Evolutionary conservation across 1,284 basidiomycete species (phyloP).

Genomic region (Cutaneotrichosporon sp.): DNA sequence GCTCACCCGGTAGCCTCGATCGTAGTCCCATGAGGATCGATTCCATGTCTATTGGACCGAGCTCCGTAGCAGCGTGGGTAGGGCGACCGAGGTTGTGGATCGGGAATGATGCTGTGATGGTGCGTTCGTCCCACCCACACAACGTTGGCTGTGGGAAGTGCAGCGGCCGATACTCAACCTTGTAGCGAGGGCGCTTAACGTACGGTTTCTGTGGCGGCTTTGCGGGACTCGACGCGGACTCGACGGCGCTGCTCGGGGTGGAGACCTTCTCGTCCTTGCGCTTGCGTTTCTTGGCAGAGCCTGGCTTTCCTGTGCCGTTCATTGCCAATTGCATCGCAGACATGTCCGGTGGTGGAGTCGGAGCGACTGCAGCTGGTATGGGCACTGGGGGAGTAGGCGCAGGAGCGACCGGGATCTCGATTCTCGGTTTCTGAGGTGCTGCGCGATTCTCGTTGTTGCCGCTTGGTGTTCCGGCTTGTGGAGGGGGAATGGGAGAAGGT

Average conservation of each 20-base stretch:
- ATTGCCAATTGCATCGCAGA: not conserved
- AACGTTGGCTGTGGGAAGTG: constrained; percentile 69
- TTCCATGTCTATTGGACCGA: constrained; percentile 73
- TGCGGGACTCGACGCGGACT: constrained; percentile 2
- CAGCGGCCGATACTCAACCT: constrained; percentile 85
- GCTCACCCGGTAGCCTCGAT: constrained; percentile 73
- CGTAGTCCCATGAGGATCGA: constrained; percentile 82
- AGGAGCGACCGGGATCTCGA: not conserved
- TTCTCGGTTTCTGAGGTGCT: not conserved
- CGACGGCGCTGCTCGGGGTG: not conserved
- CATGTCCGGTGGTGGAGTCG: not conserved
- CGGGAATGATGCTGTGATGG: constrained; percentile 58
- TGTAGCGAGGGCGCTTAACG: constrained; percentile 58
- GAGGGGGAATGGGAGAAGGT: not conserved
- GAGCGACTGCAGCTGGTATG: not conserved
- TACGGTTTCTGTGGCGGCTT: constrained; percentile 6
- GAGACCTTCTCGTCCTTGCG: not conserved
- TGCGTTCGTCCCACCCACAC: constrained; percentile 77
- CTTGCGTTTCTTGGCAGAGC: constrained; percentile 4
- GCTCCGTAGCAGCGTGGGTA: constrained; percentile 56
- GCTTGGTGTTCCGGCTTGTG: not conserved
- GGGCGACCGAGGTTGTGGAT: constrained; percentile 57
- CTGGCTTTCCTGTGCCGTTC: not conserved
- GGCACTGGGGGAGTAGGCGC: not conserved
- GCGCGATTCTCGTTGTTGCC: not conserved